Percentiles rank a stretch among this genome's conserved stretches.
Evolutionary conservation across 208 protist genomes (phyloP).

Genomic region (Porcisia hertigi): DNA sequence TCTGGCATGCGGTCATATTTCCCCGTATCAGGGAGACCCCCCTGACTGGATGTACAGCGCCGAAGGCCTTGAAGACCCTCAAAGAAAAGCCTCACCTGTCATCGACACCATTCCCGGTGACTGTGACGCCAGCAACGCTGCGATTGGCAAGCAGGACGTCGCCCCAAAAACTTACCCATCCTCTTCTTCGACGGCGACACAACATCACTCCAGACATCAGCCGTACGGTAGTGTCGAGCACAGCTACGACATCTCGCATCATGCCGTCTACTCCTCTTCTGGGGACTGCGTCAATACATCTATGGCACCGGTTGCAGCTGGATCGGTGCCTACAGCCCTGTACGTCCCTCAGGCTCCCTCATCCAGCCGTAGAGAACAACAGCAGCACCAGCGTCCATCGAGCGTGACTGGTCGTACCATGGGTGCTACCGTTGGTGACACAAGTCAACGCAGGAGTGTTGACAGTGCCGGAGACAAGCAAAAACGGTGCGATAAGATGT

Average conservation of each 20-base stretch:
- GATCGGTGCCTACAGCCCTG: background rate
- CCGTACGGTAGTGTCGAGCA: background rate
- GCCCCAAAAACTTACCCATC: background rate
- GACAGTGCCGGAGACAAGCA: background rate
- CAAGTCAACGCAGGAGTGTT: background rate
- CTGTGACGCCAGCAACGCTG: background rate
- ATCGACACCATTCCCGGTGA: background rate
- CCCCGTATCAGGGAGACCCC: slow-evolving; percentile 19
- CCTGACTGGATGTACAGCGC: background rate
- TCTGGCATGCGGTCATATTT: slow-evolving; percentile 28
- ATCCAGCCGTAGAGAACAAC: background rate
- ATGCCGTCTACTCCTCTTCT: background rate
- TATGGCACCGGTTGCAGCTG: background rate
- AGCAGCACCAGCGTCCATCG: background rate
- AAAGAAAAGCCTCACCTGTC: background rate
- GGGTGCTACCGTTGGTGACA: background rate
- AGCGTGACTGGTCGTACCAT: background rate
- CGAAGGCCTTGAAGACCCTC: background rate
- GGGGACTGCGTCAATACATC: background rate
- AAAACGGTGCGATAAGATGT: background rate
- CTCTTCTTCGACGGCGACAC: background rate
- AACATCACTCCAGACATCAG: background rate
- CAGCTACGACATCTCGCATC: background rate
- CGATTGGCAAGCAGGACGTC: background rate
- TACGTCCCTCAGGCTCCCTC: slow-evolving; percentile 14